These are phyloP conservation scores for Leersia perrieri DNA, from an alignment of 176 grass and related monocot species.

Conservation along the genomic window DNA sequence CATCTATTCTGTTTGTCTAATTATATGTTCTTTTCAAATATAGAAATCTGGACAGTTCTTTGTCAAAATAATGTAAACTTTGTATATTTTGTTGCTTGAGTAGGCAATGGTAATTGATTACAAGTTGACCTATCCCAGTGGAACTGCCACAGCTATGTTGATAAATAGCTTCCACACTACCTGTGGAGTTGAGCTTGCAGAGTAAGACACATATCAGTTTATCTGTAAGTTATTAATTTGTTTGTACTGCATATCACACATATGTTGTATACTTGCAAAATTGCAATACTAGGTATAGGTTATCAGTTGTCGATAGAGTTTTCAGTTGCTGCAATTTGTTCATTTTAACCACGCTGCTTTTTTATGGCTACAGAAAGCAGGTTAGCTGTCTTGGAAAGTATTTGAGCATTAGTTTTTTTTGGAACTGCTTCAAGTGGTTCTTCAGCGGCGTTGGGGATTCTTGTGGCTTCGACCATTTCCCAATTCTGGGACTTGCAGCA, in stretches of 20 bases:
- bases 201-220: slow-evolving; percentile 33
- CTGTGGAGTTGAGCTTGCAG: slow-evolving; percentile 46
- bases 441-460: slow-evolving; percentile 83
- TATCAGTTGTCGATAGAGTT: not conserved
- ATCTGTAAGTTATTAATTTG: not conserved
- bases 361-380: slow-evolving; percentile 67
- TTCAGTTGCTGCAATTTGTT: not conserved
- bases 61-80: slow-evolving; percentile 6
- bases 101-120: slow-evolving; percentile 73
- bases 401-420: slow-evolving; percentile 88
- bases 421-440: slow-evolving; percentile 98
- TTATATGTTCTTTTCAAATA: not conserved
- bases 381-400: slow-evolving; percentile 89
- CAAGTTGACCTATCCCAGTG: slow-evolving; percentile 62
- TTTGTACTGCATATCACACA: not conserved
- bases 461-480: slow-evolving; percentile 87
- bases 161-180: slow-evolving; percentile 70
- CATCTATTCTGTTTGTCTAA: not conserved
- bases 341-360: not conserved
- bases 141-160: slow-evolving; percentile 51
- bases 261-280: not conserved
- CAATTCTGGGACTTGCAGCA: slow-evolving; percentile 70
- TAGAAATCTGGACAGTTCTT: not conserved
- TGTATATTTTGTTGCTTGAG: not conserved
- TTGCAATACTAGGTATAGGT: not conserved